Percentiles rank a stretch among this genome's conserved stretches.
Conservation (phyloP, 129 eudicot genomes). For the Lactuca sativa region DNA sequence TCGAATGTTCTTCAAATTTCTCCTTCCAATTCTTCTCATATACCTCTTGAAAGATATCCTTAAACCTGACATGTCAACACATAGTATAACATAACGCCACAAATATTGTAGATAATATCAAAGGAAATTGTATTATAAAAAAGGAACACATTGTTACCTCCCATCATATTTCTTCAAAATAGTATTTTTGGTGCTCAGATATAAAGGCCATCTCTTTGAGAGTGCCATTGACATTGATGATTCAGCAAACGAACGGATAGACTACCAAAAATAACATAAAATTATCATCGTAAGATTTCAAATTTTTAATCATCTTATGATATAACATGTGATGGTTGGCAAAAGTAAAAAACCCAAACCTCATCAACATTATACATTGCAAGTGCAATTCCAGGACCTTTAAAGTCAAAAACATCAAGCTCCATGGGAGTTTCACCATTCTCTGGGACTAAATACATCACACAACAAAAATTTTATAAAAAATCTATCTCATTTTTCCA, state of each 20-base stretch:
- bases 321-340: neutral
- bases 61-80: conserved; percentile 54
- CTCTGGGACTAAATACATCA: conserved; percentile 63
- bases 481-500: conserved; percentile 6
- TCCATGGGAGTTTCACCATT: conserved; percentile 68
- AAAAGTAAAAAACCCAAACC: conserved; percentile 44
- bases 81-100: neutral
- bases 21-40: conserved; percentile 87
- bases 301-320: neutral
- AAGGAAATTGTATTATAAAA: conserved; percentile 6
- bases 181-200: conserved; percentile 92
- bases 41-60: conserved; percentile 96
- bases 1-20: conserved; percentile 81
- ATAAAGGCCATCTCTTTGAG: conserved; percentile 94
- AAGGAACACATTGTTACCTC: conserved; percentile 46
- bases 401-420: conserved; percentile 79
- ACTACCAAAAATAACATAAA: conserved; percentile 44
- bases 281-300: conserved; percentile 6
- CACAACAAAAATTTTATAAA: conserved; percentile 9
- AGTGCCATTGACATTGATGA: conserved; percentile 95
- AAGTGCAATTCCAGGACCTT: conserved; percentile 95
- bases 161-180: conserved; percentile 97
- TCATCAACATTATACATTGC: conserved; percentile 96
- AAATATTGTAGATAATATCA: neutral
- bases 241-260: conserved; percentile 92